Percentiles rank a stretch among this genome's conserved stretches.
Evolutionary conservation across 1,284 basidiomycete genomes (phyloP).

Genomic region (Puccinia coronata): DNA sequence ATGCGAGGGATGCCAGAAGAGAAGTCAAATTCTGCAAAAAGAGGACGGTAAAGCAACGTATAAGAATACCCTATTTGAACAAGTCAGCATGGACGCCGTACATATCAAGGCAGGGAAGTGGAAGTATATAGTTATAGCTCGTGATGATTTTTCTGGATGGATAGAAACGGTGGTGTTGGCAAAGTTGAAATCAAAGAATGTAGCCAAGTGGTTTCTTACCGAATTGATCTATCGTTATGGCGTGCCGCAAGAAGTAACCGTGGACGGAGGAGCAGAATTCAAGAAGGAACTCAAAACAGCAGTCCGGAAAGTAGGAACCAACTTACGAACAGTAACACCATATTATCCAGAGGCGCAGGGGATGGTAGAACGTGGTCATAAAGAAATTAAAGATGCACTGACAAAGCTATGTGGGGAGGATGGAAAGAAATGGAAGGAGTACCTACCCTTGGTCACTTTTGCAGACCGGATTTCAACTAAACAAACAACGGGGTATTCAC

Average conservation of each 20-base stretch:
- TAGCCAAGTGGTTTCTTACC: neutral
- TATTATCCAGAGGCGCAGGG: constrained; percentile 25
- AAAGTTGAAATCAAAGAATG: neutral
- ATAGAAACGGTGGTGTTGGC: neutral
- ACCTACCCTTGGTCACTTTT: neutral
- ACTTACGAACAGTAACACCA: neutral
- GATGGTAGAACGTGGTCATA: constrained; percentile 28
- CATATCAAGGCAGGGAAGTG: constrained; percentile 11
- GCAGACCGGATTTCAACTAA: constrained; percentile 8
- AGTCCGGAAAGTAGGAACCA: neutral
- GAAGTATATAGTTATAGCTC: constrained; percentile 23
- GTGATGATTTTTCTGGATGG: constrained; percentile 29
- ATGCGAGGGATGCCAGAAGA: constrained; percentile 6
- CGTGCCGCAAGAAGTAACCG: neutral
- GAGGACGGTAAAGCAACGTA: neutral
- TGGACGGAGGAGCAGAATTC: constrained; percentile 21
- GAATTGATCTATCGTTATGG: constrained; percentile 10
- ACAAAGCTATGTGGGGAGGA: neutral
- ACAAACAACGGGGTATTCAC: constrained; percentile 1
- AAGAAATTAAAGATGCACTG: neutral
- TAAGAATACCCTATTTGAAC: neutral
- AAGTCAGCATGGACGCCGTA: neutral
- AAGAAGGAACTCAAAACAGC: neutral
- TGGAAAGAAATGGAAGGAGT: neutral
- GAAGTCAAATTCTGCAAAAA: neutral